These are phyloP conservation scores for Annulohypoxylon bovei DNA, from an alignment of 495 filamentous ascomycete genomes.

Conservation along the genomic window DNA sequence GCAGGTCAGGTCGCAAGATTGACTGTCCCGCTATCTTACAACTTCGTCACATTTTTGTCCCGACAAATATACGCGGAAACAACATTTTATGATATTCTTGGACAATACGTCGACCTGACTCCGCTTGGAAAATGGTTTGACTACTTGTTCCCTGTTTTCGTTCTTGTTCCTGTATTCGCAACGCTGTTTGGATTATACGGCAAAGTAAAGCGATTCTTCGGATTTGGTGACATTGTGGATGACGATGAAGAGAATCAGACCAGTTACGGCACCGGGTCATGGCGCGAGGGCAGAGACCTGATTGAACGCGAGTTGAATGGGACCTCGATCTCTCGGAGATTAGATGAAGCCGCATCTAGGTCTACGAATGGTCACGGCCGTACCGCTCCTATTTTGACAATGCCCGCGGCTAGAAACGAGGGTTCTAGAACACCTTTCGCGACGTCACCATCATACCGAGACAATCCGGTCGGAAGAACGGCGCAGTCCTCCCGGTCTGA, in stretches of 20 bases:
- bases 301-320: slow-evolving; percentile 89
- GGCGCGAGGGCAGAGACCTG: slow-evolving; percentile 92
- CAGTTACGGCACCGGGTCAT: slow-evolving; percentile 80
- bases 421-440: slow-evolving; percentile 52
- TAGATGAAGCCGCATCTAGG: slow-evolving; percentile 45
- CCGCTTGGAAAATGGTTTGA: slow-evolving; percentile 85
- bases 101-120: slow-evolving; percentile 83
- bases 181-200: slow-evolving; percentile 89
- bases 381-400: slow-evolving; percentile 51
- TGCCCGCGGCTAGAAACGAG: slow-evolving; percentile 35
- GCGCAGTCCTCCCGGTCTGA: slow-evolving; percentile 44
- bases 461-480: slow-evolving; percentile 42
- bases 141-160: slow-evolving; percentile 84
- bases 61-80: slow-evolving; percentile 72
- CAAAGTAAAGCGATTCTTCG: slow-evolving; percentile 76
- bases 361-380: slow-evolving; percentile 35
- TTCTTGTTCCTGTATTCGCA: slow-evolving; percentile 83
- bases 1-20: slow-evolving; percentile 87
- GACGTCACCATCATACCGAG: slow-evolving; percentile 50
- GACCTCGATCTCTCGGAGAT: slow-evolving; percentile 52
- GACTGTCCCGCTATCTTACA: slow-evolving; percentile 91
- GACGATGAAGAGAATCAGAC: slow-evolving; percentile 76
- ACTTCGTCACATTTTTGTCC: slow-evolving; percentile 90
- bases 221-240: slow-evolving; percentile 81
- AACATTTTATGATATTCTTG: slow-evolving; percentile 87